Evolutionary conservation across 805 yeast species (phyloP), one percentile per base, ranked within the genome.

Genomic region (Suhomyces xylopsoci): DNA sequence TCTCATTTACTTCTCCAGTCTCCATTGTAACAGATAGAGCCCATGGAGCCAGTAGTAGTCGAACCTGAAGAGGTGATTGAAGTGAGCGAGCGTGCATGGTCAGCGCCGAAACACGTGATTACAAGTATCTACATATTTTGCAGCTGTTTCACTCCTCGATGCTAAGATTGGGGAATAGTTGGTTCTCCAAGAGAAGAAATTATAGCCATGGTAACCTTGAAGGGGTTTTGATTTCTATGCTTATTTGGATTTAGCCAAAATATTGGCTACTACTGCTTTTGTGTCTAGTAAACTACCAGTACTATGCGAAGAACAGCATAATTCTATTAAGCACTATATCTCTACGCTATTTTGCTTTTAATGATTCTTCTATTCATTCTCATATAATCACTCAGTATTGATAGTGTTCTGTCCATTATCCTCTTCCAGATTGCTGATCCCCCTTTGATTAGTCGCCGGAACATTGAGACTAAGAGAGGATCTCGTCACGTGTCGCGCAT

Each of bases 51-150:
- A 41, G 96, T 88, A 58, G 66, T 90, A 3, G 85, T 87, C 1
- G 85, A 88, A 2, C 86, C 86, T 64, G 96, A 90, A 26, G 28
- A 22, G 28, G 28, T 26, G 28, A 9, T 9, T 3, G 12, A 26
- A 26, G 28, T 8, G 3, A 26, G 25, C 25, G 25, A 22, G 7
- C 25, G 25, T 22, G 7, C 25, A 22, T 22, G 25, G 28, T 26
- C 28, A 2, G 10, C 1, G 4, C 12, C 32, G 7, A 28, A 28
- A 4, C 32, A 28, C 32, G n/a, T 28, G 32, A 10, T 5, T 5
- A 2, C 12, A 4, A 28, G 6, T 28, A 28, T 28, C 5, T 28
- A 28, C 32, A 12, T 61, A 71, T 93, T 4, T 68, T 90, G 14
- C 91, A 90, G 1, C 61, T 86, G 38, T 65, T 55, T 57, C 70